phyloP scores from a whole-genome alignment of 2,329 filamentous ascomycete species.

The Sclerotinia borealis region DNA sequence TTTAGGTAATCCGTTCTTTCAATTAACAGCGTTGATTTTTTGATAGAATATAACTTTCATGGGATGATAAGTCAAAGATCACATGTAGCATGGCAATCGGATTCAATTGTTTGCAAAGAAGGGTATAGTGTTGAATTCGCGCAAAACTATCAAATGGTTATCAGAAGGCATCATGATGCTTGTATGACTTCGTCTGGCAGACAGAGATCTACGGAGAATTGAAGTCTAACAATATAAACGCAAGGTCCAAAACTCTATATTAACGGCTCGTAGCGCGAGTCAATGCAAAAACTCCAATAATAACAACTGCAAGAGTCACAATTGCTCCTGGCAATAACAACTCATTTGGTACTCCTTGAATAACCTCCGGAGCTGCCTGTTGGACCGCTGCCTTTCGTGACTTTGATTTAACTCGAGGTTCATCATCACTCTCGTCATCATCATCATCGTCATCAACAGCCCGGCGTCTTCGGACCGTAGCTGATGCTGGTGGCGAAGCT shows the following conservation, averaged over 20 bases:
- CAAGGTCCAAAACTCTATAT: constrained; percentile 16
- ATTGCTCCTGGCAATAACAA: constrained; percentile 88
- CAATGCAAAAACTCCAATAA: constrained; percentile 87
- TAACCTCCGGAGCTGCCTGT: constrained; percentile 56
- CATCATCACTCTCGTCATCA: constrained; percentile 49
- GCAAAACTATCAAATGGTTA: constrained; percentile 12
- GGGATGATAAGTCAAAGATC: background rate
- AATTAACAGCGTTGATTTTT: background rate
- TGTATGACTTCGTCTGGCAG: constrained; percentile 3
- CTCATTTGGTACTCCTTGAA: constrained; percentile 90
- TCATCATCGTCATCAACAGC: constrained; percentile 33
- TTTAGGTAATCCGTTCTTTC: background rate
- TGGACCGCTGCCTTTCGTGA: constrained; percentile 33
- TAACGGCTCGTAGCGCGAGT: constrained; percentile 55
- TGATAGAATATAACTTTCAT: background rate
- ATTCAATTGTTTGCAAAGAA: background rate
- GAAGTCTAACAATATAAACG: constrained; percentile 16
- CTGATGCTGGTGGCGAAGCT: constrained; percentile 41
- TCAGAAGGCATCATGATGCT: constrained; percentile 10
- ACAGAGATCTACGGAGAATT: constrained; percentile 10
- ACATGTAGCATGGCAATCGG: background rate
- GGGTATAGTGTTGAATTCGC: constrained; percentile 12
- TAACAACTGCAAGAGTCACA: constrained; percentile 89
- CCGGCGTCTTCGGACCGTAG: constrained; percentile 46
- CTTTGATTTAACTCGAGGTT: constrained; percentile 36